Conservation (phyloP, 2,329 filamentous ascomycete genomes). For the Elsinoe fawcettii region DNA sequence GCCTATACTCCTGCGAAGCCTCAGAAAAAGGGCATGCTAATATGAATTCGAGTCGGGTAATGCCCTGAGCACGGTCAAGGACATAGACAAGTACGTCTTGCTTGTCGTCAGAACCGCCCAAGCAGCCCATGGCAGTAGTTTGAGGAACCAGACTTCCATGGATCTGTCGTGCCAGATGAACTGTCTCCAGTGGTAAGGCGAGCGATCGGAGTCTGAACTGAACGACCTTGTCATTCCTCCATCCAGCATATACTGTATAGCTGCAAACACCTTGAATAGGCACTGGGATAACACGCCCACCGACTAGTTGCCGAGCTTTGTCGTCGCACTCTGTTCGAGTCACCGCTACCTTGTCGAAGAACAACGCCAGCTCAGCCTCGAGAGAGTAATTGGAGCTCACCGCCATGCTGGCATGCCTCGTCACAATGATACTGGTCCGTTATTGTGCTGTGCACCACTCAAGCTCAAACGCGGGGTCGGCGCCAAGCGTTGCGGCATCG, state of each 20-base stretch:
- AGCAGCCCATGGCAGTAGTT: not conserved
- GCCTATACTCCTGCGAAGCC: not conserved
- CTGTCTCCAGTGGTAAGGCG: not conserved
- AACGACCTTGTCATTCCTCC: not conserved
- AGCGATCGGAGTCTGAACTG: conserved; percentile 8
- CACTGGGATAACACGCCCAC: not conserved
- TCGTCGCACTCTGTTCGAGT: conserved; percentile 2
- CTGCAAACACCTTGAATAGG: conserved; percentile 7
- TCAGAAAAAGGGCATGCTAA: conserved; percentile 6
- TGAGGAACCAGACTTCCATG: conserved; percentile 5
- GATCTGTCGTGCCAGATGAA: not conserved
- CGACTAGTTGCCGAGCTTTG: not conserved
- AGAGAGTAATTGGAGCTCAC: conserved; percentile 7
- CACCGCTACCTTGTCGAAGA: conserved; percentile 5
- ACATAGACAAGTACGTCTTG: not conserved
- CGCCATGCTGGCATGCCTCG: no score
- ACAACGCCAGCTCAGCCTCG: conserved; percentile 20
- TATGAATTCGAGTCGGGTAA: conserved; percentile 12
- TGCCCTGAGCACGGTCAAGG: not conserved
- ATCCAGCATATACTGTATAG: conserved; percentile 10
- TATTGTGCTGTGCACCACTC: no score
- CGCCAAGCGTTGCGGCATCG: no score
- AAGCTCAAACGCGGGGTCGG: no score
- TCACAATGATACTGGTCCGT: no score
- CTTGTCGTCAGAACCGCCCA: not conserved